Evolutionary conservation across 257 asterid genomes (phyloP), one percentile per base, ranked within the genome.

Genomic region (Vinca minor): DNA sequence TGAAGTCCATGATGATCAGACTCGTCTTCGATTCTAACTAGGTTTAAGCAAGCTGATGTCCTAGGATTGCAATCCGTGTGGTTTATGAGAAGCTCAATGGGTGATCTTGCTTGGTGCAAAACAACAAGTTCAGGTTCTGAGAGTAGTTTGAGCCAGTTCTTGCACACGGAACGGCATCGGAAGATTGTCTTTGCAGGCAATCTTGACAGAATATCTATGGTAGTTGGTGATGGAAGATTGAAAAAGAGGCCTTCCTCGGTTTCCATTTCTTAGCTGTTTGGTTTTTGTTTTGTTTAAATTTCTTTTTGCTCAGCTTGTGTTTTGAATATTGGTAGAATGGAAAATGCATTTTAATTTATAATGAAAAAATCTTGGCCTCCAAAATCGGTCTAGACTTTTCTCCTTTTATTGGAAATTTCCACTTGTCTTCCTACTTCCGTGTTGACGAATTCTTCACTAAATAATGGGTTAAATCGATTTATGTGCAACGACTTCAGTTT

Each of bases 111-210:
- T 2, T 64, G 59, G 52, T 75, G 74, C 59, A 44, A 14, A 9
- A 36, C 38, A 20, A 49, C 69, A 12, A 81, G 77, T 55, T 77
- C 79, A 0, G 35, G 62, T 10, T 65, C 47, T 0, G 35, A 42
- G 59, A 81, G 20, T 17, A 75, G 63, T 2, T 55, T 3, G n/a
- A 65, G 64, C 82, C 78, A 78, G 21, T 67, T 11, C 69, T 71
- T 76, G 75, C 80, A 78, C 42, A 76, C 80, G 20, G 69, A 63
- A 34, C 72, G 73, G 76, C 76, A 71, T 0, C 14, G 48, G 4
- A 12, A 1, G 21, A 78, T 63, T 54, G 64, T 32, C 45, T 58
- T 59, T 20, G 64, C 3, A 5, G 81, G 82, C n/a, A 81, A 65
- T 69, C 81, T 68, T 41, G 76, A 64, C 53, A 81, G 69, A 21